These are phyloP conservation scores for Chaetomium sp. DNA, from an alignment of 2,329 filamentous ascomycete species.

Conservation along the genomic window DNA sequence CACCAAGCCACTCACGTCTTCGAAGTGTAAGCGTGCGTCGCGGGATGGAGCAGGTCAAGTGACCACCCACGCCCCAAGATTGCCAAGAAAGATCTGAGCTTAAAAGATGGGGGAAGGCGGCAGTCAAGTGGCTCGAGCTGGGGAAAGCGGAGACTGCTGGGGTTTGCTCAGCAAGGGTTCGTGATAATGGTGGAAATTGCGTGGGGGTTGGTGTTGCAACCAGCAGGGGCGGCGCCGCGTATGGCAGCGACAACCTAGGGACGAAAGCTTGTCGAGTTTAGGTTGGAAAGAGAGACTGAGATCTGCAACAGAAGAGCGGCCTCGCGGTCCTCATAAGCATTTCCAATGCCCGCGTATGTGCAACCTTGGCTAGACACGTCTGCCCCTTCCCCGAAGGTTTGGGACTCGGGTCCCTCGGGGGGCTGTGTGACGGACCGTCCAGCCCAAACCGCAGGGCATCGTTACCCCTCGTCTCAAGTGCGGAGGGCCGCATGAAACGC, in stretches of 20 bases:
- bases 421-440: neutral
- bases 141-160: neutral
- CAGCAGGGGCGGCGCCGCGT: neutral
- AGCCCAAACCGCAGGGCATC: neutral
- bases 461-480: constrained; percentile 13
- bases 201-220: constrained; percentile 7
- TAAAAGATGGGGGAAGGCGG: neutral
- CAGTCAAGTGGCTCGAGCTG: neutral
- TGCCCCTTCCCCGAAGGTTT: neutral
- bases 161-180: neutral
- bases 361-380: neutral
- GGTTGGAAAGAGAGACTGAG: neutral
- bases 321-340: constrained; percentile 4
- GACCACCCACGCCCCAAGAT: neutral
- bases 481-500: constrained; percentile 16
- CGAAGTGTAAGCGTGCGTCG: constrained; percentile 6
- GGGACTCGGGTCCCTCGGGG: constrained; percentile 1
- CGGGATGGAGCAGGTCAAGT: constrained; percentile 13
- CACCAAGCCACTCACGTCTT: constrained; percentile 15
- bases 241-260: neutral
- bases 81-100: constrained; percentile 10
- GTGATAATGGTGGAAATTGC: neutral
- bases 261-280: neutral
- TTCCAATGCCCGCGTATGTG: neutral
- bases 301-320: neutral